These are phyloP conservation scores for Trichocomaceae sp. DNA, from an alignment of 2,329 filamentous ascomycete species.

Conservation along the genomic window DNA sequence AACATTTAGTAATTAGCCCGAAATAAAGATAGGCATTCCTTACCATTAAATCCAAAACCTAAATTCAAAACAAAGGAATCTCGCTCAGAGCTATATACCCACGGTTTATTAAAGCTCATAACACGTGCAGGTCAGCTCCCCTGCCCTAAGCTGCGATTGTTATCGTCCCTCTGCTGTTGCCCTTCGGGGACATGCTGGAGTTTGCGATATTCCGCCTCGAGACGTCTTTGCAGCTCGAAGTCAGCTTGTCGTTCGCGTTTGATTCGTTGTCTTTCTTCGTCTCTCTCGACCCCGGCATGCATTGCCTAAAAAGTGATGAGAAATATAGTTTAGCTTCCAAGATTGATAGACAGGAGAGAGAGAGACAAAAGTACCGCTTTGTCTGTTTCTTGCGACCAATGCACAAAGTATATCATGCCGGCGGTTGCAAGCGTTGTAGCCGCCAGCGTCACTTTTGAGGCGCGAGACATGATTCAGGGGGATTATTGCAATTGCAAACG, in stretches of 20 bases:
- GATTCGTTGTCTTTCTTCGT: slow-evolving; percentile 86
- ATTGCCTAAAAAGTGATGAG: slow-evolving; percentile 57
- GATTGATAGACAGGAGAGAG: neutral
- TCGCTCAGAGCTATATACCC: neutral
- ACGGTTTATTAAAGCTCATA: neutral
- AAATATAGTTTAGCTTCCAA: neutral
- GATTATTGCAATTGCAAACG: neutral
- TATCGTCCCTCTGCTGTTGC: slow-evolving; percentile 20
- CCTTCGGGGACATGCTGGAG: slow-evolving; percentile 68
- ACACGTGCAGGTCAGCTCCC: slow-evolving; percentile 16
- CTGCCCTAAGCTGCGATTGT: slow-evolving; percentile 15
- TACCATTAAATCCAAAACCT: neutral
- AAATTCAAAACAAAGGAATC: neutral
- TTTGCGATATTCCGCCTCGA: slow-evolving; percentile 87
- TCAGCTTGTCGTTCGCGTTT: slow-evolving; percentile 88
- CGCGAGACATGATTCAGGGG: slow-evolving; percentile 66
- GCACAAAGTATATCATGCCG: slow-evolving; percentile 75
- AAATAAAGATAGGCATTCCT: neutral
- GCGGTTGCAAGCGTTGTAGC: slow-evolving; percentile 70
- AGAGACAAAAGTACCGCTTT: slow-evolving; percentile 54
- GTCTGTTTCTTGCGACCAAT: slow-evolving; percentile 80
- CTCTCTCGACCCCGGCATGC: slow-evolving; percentile 89
- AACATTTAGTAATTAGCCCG: neutral
- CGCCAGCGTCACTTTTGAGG: slow-evolving; percentile 78
- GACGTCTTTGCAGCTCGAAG: slow-evolving; percentile 79